Evolutionary conservation across 2,329 filamentous ascomycete species (phyloP).

Genomic region (Hyphodiscus sp.): DNA sequence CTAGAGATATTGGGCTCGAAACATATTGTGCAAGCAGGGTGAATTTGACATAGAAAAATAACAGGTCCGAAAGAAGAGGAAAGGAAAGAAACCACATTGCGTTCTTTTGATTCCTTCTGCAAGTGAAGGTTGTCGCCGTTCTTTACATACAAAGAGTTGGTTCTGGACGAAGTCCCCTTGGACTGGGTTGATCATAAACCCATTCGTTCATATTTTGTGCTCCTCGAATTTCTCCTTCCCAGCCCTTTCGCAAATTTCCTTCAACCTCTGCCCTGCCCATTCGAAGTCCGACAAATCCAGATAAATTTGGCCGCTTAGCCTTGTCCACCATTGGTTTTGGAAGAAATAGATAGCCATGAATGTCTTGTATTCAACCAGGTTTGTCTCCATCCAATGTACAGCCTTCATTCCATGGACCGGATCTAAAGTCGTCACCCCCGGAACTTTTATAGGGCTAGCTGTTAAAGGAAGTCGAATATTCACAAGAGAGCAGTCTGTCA

Average conservation of each 20-base stretch:
- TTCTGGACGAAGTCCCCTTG: too few relatives aligned
- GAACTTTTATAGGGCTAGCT: conserved; percentile 23
- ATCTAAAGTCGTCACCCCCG: conserved; percentile 15
- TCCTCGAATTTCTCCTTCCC: conserved; percentile 32
- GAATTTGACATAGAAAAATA: too few relatives aligned
- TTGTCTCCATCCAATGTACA: conserved; percentile 51
- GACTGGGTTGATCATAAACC: too few relatives aligned
- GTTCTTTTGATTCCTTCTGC: too few relatives aligned
- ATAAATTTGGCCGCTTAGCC: conserved; percentile 78
- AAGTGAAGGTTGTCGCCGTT: too few relatives aligned
- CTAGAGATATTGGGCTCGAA: too few relatives aligned
- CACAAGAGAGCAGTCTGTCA: conserved; percentile 61
- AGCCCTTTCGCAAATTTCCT: conserved; percentile 45
- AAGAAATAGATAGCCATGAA: conserved; percentile 63
- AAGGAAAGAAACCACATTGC: too few relatives aligned
- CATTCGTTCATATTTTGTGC: neutral
- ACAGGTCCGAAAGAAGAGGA: too few relatives aligned
- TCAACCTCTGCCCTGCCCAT: conserved; percentile 46
- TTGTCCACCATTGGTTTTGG: conserved; percentile 56
- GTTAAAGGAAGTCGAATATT: conserved; percentile 67
- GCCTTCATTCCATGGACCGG: conserved; percentile 35
- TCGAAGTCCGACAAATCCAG: conserved; percentile 75
- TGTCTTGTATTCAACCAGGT: conserved; percentile 59
- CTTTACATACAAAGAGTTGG: too few relatives aligned
- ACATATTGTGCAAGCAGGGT: too few relatives aligned